These are phyloP conservation scores for Rhizopus delemar DNA, from an alignment of 371 early-diverging fungal species.

Conservation along the genomic window DNA sequence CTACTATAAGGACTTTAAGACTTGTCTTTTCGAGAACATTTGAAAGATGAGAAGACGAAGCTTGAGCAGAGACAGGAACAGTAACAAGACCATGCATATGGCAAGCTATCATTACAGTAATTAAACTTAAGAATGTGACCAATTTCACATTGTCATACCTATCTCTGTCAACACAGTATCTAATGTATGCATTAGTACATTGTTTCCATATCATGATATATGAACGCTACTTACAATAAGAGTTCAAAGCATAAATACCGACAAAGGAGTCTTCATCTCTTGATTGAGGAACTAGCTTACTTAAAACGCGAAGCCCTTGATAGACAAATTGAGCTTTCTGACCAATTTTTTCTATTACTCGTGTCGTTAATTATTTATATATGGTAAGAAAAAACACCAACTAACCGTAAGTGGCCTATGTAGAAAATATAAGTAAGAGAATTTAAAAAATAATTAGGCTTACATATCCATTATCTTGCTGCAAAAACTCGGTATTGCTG, in stretches of 20 bases:
- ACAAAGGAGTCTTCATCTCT: constrained; percentile 49
- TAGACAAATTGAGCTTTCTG: constrained; percentile 22
- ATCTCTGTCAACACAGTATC: constrained; percentile 41
- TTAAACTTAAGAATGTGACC: not conserved
- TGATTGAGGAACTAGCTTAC: constrained; percentile 45
- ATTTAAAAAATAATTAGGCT: constrained; percentile 8
- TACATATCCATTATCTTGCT: constrained; percentile 30
- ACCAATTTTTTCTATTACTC: constrained; percentile 27
- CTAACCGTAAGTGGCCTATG: constrained; percentile 34
- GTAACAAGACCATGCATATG: constrained; percentile 43
- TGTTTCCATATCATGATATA: not conserved
- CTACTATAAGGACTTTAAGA: constrained; percentile 35
- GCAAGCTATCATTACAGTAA: constrained; percentile 29
- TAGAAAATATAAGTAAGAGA: constrained; percentile 12
- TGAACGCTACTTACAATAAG: constrained; percentile 38
- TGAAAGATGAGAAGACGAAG: constrained; percentile 31
- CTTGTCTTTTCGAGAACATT: constrained; percentile 31
- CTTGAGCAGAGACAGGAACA: constrained; percentile 42
- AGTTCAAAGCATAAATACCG: constrained; percentile 52
- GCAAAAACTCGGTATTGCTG: constrained; percentile 30
- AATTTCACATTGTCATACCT: constrained; percentile 26
- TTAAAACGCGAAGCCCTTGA: constrained; percentile 31
- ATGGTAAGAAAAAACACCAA: not conserved
- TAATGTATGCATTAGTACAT: constrained; percentile 6
- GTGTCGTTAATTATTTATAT: not conserved